Evolutionary conservation across 2,329 filamentous ascomycete species (phyloP), one percentile per base, ranked within the genome.

Genomic region (Pseudocercospora pini-densiflorae): DNA sequence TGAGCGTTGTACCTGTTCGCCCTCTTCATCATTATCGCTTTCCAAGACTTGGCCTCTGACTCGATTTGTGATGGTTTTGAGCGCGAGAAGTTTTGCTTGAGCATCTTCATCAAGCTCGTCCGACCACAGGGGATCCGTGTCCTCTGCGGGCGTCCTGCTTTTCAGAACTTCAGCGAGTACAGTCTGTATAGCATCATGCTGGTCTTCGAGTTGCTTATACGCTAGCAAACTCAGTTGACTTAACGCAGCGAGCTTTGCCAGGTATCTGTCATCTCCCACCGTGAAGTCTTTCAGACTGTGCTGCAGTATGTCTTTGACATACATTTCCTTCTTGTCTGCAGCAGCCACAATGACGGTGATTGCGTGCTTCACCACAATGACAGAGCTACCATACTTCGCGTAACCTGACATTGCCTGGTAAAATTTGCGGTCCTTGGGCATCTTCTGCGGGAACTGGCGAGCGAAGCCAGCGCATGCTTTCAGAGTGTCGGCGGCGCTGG

Each of bases 381-480:
- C 87, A 2, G 94, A 94, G 24, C 87, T 87, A 23, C 94, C 94
- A 74, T 92, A 91, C 21, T 94, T 85, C 1, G 94, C 92, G 78
- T 95, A 98, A 72, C 88, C 90, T 67, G 90, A 88, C 77, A 99
- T 86, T 0, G 93, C 90, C 74, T 95, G 89, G 33, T 89, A 84
- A 73, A 98, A 94, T 71, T 91, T 92, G 63, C 90, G 88, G 68
- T 97, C 92, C 66, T 88, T 87, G 0, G 92, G 92, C 61, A 99
- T 87, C 67, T 98, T 94, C 10, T 89, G 85, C 0, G 94, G 90
- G 72, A 96, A 94, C 73, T 90, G 93, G 74, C 90, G 90, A 1
- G 94, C 92, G 77, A 97, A 99, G 1, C 92, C 93, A 9, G 94
- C 92, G 77, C 95, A 97, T 2, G 96, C 94, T 77, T 97, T 97